phyloP scores from a whole-genome alignment of 192 early-diverging fungal genomes.

The Rhizophagus clarus region DNA sequence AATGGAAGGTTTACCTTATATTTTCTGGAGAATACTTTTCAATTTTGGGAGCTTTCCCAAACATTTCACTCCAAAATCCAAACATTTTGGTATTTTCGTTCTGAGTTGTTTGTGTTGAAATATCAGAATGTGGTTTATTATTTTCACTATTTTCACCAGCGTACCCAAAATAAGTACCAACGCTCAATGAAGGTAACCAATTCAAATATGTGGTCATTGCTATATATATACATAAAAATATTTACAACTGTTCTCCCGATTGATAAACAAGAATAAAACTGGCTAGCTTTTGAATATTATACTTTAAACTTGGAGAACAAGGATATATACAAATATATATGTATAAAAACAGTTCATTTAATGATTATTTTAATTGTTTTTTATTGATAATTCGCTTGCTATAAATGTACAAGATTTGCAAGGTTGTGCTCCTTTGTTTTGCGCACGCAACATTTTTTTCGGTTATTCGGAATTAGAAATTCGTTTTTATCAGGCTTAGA shows the following conservation, averaged over 20 bases:
- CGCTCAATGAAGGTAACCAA: neutral
- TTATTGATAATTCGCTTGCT: too few species aligned
- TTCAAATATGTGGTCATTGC: neutral
- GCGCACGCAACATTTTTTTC: too few species aligned
- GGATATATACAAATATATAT: too few species aligned
- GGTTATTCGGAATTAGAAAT: too few species aligned
- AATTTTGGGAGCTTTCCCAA: neutral
- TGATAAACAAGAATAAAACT: too few species aligned
- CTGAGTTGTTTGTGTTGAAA: neutral
- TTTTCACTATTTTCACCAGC: neutral
- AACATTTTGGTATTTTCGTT: neutral
- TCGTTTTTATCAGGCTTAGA: too few species aligned
- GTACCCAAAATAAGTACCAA: neutral
- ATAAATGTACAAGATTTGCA: too few species aligned
- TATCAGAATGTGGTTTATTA: neutral
- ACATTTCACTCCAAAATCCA: neutral
- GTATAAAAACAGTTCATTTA: too few species aligned
- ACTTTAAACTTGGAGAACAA: too few species aligned
- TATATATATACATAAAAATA: neutral
- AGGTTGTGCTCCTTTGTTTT: too few species aligned
- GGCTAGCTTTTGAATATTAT: too few species aligned
- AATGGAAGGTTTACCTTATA: neutral
- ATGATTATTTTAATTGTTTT: too few species aligned
- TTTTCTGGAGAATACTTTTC: neutral
- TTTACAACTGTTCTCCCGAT: neutral